Evolutionary conservation across 2,329 filamentous ascomycete species (phyloP).

Genomic region (Penicillium sp.): DNA sequence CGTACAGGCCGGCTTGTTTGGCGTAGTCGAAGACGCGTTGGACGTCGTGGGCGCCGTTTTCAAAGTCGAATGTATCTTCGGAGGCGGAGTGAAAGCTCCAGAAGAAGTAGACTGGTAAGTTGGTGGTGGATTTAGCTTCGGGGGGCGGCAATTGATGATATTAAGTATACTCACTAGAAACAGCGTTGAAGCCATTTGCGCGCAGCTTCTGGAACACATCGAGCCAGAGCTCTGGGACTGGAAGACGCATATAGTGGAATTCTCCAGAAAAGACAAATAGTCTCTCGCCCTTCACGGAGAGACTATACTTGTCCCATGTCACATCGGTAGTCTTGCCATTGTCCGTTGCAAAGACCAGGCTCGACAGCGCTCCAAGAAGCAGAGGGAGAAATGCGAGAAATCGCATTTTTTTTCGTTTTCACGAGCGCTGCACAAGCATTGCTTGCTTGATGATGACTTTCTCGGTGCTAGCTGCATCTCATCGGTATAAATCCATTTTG

Average conservation of each 20-base stretch:
- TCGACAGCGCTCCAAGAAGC: slow-evolving; percentile 13
- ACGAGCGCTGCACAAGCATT: neutral
- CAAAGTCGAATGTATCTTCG: slow-evolving; percentile 49
- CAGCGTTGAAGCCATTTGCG: slow-evolving; percentile 56
- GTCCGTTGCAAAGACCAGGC: slow-evolving; percentile 31
- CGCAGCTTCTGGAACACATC: slow-evolving; percentile 59
- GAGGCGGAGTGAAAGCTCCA: slow-evolving; percentile 35
- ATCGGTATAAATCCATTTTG: slow-evolving; percentile 1
- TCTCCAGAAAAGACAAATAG: slow-evolving; percentile 54
- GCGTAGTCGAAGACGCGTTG: slow-evolving; percentile 55
- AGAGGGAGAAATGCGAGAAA: slow-evolving; percentile 19
- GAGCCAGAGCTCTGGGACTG: slow-evolving; percentile 57
- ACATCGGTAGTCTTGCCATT: slow-evolving; percentile 49
- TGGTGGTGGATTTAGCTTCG: neutral
- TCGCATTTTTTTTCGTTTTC: slow-evolving; percentile 16
- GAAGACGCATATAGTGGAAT: slow-evolving; percentile 57
- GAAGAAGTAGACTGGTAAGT: slow-evolving; percentile 31
- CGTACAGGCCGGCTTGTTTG: slow-evolving; percentile 54
- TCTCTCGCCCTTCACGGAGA: slow-evolving; percentile 52
- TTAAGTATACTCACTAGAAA: slow-evolving; percentile 38
- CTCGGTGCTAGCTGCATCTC: neutral
- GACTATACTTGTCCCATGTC: slow-evolving; percentile 55
- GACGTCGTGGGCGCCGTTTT: slow-evolving; percentile 53
- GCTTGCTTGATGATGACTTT: neutral
- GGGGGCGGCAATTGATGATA: neutral